Evolutionary conservation across 176 grass and related monocot species (phyloP).

Genomic region (Pontederia paniculata): DNA sequence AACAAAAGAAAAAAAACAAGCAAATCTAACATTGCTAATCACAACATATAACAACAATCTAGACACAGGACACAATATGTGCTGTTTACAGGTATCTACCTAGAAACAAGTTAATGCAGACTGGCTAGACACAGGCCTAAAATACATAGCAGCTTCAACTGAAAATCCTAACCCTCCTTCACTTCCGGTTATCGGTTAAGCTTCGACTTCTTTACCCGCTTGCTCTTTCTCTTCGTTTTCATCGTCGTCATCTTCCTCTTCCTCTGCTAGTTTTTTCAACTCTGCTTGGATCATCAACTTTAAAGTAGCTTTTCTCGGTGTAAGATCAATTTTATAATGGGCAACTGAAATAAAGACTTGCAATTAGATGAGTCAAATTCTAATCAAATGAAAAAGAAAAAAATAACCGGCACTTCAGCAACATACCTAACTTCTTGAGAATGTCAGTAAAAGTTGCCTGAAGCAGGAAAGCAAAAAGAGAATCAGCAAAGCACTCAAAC

Average conservation of each 20-base stretch:
- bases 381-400: neutral
- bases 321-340: slow-evolving; percentile 59
- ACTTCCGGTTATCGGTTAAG: neutral
- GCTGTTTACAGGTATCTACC: too few species aligned
- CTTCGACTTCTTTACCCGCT: neutral
- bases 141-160: too few species aligned
- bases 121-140: too few species aligned
- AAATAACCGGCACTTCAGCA: neutral
- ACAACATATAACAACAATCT: too few species aligned
- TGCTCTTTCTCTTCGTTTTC: slow-evolving; percentile 12
- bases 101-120: too few species aligned
- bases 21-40: too few species aligned
- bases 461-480: slow-evolving; percentile 7
- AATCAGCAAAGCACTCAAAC: neutral
- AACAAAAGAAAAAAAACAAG: too few species aligned
- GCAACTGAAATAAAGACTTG: slow-evolving; percentile 22
- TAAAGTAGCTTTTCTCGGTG: slow-evolving; percentile 44
- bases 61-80: too few species aligned
- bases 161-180: too few species aligned
- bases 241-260: slow-evolving; percentile 20
- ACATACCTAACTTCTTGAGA: slow-evolving; percentile 61
- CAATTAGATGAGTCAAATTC: neutral
- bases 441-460: slow-evolving; percentile 88
- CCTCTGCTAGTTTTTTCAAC: slow-evolving; percentile 48
- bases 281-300: slow-evolving; percentile 72